phyloP scores from a whole-genome alignment of 495 filamentous ascomycete species.

The Lichina pygmaea region DNA sequence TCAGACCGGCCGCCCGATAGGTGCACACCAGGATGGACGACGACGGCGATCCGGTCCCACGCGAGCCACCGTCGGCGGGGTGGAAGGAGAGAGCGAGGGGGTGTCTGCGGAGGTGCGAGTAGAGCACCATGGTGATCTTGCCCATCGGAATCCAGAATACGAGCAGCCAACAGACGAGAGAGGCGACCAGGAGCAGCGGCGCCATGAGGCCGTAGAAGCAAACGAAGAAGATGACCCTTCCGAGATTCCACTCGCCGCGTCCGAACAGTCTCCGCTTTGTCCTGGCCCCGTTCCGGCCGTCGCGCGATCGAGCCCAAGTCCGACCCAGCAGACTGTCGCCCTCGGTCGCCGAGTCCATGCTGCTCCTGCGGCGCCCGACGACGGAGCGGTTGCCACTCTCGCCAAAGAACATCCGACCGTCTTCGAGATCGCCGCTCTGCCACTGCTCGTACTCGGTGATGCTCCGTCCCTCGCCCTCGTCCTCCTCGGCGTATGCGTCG shows the following conservation, averaged over 20 bases:
- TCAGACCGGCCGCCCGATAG: conserved; percentile 75
- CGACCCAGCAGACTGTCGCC: conserved; percentile 73
- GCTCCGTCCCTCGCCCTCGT: conserved; percentile 94
- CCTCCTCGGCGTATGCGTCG: conserved; percentile 83
- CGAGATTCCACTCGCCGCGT: conserved; percentile 81
- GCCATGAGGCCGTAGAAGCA: conserved; percentile 91
- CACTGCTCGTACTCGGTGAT: conserved; percentile 99
- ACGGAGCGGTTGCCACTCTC: conserved; percentile 52
- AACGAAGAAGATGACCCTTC: conserved; percentile 81
- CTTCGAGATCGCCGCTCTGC: conserved; percentile 92
- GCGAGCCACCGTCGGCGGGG: conserved; percentile 50
- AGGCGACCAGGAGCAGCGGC: conserved; percentile 67
- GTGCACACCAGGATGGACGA: conserved; percentile 87
- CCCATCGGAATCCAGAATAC: conserved; percentile 99
- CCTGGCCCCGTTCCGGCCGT: conserved; percentile 21
- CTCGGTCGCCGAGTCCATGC: conserved; percentile 69
- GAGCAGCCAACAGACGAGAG: conserved; percentile 74
- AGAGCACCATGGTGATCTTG: conserved; percentile 69
- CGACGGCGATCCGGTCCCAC: conserved; percentile 36
- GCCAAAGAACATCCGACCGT: conserved; percentile 87
- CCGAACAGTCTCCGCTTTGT: conserved; percentile 80
- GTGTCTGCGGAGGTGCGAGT: conserved; percentile 78
- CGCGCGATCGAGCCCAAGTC: conserved; percentile 18
- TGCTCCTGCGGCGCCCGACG: conserved; percentile 66
- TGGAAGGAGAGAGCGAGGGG: conserved; percentile 84